Base-by-base conservation (phyloP, 192 early-diverging fungal species). In the Rhizoclosmatium sp. region DNA sequence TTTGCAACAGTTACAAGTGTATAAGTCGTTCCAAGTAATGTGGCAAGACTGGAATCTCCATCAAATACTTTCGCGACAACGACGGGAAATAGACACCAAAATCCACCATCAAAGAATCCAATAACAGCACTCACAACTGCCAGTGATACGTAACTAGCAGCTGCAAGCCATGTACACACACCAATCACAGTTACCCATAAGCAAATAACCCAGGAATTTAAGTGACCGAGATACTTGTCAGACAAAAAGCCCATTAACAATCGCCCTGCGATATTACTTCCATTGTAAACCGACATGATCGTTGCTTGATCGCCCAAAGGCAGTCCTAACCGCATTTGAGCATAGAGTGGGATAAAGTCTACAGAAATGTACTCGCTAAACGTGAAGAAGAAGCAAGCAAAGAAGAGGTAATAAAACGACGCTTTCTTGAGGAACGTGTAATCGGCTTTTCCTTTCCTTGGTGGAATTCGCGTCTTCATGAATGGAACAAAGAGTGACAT, bases 191-290 rank as follows among this genome's bases (percentile, higher is more conserved):
- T 76, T 4, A 80, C 51, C 9, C 84, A 12, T 3, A 85, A 83
- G 66, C 87, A 88, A 0, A 84, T 72, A 41, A 85, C 86, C n/a
- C 92, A 76, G 1, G 86, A 86, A 77, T 93, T 93, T 75, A 92
- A 79, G 64, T 88, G 89, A 31, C 93, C 93, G 12, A 89, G 69
- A 49, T 59, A 70, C 31, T 31, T 31, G 54, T 93, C 93, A 5
- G 91, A 89, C 19, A 82, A 82, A 59, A 86, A 88, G 1, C 93
- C 93, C 59, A 92, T 87, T 4, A 87, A 71, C 62, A 94, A 84
- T 54, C 93, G 87, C 3, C 93, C 93, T 4, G 91, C 47, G 67
- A 88, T 90, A 3, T 87, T 86, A 2, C 88, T 90, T 41, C 87
- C 93, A 76, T 93, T 94, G 85, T 51, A 95, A 78, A 59, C 91